Evolutionary conservation across 2,329 filamentous ascomycete genomes (phyloP).

Genomic region (Myriosclerotinia scirpicola): DNA sequence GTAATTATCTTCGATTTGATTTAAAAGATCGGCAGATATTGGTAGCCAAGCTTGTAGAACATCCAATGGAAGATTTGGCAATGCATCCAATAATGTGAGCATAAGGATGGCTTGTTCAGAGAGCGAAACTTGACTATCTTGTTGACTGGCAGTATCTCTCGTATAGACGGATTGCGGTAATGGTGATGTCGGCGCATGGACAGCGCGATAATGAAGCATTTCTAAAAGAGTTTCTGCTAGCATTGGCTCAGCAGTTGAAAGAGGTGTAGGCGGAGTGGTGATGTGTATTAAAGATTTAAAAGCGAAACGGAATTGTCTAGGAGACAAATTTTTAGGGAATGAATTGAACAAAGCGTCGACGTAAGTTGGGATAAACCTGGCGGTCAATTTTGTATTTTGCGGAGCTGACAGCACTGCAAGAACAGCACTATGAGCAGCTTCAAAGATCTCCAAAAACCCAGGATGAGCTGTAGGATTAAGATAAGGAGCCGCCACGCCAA

Average conservation of each 20-base stretch:
- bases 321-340: slow-evolving; percentile 64
- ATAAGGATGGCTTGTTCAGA: slow-evolving; percentile 62
- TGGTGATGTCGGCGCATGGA: slow-evolving; percentile 52
- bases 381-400: slow-evolving; percentile 59
- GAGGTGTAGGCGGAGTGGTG: slow-evolving; percentile 61
- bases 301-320: slow-evolving; percentile 68
- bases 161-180: slow-evolving; percentile 39
- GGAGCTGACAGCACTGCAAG: slow-evolving; percentile 68
- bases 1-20: slow-evolving; percentile 51
- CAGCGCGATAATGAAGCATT: slow-evolving; percentile 59
- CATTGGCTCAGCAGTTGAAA: slow-evolving; percentile 61
- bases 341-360: slow-evolving; percentile 65
- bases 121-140: slow-evolving; percentile 44
- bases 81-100: slow-evolving; percentile 63
- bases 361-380: slow-evolving; percentile 65
- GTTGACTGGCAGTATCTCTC: slow-evolving; percentile 38
- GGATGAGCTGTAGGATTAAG: slow-evolving; percentile 47
- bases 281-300: slow-evolving; percentile 68
- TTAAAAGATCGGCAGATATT: slow-evolving; percentile 59
- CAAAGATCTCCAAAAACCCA: slow-evolving; percentile 63
- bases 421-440: slow-evolving; percentile 69
- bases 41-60: slow-evolving; percentile 67
- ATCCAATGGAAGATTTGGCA: slow-evolving; percentile 59
- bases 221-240: slow-evolving; percentile 66
- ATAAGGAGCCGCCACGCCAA: slow-evolving; percentile 64